A percentile compares a stretch with the other conserved stretches of the same genome.
Evolutionary conservation across 2,329 filamentous ascomycete genomes (phyloP).

Genomic region (Fusarium nelsonii): DNA sequence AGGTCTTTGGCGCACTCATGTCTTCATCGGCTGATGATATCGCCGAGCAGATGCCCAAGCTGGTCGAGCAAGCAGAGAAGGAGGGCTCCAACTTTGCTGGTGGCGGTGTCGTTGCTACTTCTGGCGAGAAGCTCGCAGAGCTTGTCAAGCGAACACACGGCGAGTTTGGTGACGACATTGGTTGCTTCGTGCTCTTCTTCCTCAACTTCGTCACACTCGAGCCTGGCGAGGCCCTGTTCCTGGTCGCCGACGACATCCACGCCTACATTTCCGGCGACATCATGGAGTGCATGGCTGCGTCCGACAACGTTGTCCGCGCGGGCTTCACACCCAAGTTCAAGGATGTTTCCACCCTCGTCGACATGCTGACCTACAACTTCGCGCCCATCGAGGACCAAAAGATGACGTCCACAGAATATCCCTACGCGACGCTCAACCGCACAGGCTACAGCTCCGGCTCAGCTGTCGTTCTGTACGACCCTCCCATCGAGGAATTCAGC

Average conservation of each 20-base stretch:
- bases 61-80: constrained; percentile 77
- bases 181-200: constrained; percentile 96
- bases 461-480: constrained; percentile 83
- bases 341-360: constrained; percentile 88
- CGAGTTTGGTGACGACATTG: constrained; percentile 91
- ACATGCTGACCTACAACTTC: constrained; percentile 95
- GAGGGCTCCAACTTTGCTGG: constrained; percentile 81
- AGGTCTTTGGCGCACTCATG: constrained; percentile 85
- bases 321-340: constrained; percentile 99
- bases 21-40: constrained; percentile 73
- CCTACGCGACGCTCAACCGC: constrained; percentile 86
- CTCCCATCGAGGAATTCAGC: constrained; percentile 95
- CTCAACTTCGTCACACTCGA: constrained; percentile 92
- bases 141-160: constrained; percentile 81
- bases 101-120: constrained; percentile 75
- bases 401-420: constrained; percentile 87
- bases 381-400: constrained; percentile 96
- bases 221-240: constrained; percentile 93
- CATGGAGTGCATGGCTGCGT: constrained; percentile 98
- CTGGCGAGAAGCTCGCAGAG: constrained; percentile 77
- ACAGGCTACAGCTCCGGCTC: constrained; percentile 83
- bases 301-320: constrained; percentile 98
- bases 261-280: constrained; percentile 95
- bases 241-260: constrained; percentile 97
- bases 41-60: constrained; percentile 69